phyloP scores from a whole-genome alignment of 2,329 filamentous ascomycete genomes.

The Rhynchosporium secalis region DNA sequence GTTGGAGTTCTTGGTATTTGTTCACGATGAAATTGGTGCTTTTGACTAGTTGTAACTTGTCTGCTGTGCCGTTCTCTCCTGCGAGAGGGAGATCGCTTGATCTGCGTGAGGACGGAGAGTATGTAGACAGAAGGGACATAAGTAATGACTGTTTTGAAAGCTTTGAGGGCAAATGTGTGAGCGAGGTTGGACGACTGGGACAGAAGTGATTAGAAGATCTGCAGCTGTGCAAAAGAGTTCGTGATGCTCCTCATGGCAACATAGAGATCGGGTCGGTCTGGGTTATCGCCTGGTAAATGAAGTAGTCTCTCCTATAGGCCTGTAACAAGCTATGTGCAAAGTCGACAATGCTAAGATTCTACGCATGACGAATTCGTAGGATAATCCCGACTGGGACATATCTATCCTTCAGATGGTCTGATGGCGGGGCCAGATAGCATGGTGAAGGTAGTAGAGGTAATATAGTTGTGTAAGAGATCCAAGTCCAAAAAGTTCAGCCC shows the following conservation, averaged over 20 bases:
- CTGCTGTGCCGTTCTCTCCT: slow-evolving; percentile 39
- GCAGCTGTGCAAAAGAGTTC: slow-evolving; percentile 14
- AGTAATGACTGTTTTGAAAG: not conserved
- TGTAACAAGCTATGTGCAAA: slow-evolving; percentile 48
- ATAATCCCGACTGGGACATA: slow-evolving; percentile 48
- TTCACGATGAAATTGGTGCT: slow-evolving; percentile 42
- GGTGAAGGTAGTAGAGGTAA: slow-evolving; percentile 50
- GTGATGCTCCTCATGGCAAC: slow-evolving; percentile 41
- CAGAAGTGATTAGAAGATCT: not conserved
- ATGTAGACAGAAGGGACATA: slow-evolving; percentile 38
- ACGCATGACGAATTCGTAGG: slow-evolving; percentile 50
- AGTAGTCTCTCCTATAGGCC: slow-evolving; percentile 43
- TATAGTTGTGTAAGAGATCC: slow-evolving; percentile 55
- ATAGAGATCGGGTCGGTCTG: slow-evolving; percentile 39
- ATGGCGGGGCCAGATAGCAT: slow-evolving; percentile 45
- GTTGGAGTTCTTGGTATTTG: slow-evolving; percentile 32
- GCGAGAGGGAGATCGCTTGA: slow-evolving; percentile 42
- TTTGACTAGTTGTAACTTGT: slow-evolving; percentile 44
- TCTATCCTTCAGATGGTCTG: slow-evolving; percentile 49
- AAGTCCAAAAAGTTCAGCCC: slow-evolving; percentile 47
- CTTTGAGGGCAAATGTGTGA: not conserved
- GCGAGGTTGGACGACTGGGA: not conserved
- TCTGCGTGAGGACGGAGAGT: slow-evolving; percentile 43
- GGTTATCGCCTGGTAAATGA: slow-evolving; percentile 42
- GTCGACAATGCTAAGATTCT: slow-evolving; percentile 51